These are phyloP conservation scores for Entamoeba histolytica DNA, from an alignment of 208 protist genomes.

Conservation along the genomic window DNA sequence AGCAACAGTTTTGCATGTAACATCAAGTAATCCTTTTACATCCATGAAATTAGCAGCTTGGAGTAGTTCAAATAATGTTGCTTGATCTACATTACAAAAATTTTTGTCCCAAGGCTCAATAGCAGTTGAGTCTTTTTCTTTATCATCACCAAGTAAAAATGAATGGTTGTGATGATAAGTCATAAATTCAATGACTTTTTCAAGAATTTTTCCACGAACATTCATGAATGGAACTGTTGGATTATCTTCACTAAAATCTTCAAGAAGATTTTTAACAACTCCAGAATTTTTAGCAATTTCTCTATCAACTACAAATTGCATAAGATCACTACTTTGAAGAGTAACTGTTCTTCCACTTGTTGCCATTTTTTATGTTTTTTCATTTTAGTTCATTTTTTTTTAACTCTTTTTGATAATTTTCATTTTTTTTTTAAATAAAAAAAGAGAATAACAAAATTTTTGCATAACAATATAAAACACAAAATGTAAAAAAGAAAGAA, in stretches of 20 bases:
- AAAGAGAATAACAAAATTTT: no score
- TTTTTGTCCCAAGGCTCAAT: conserved; percentile 56
- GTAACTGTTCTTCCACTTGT: conserved; percentile 33
- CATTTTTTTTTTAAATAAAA: not conserved
- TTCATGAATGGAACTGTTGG: conserved; percentile 53
- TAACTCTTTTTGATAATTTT: not conserved
- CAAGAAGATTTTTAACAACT: conserved; percentile 60
- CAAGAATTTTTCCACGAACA: conserved; percentile 54
- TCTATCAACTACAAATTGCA: conserved; percentile 43
- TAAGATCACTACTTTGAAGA: conserved; percentile 56
- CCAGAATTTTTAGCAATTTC: conserved; percentile 58
- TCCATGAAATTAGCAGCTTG: conserved; percentile 73
- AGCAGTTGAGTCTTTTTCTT: conserved; percentile 18
- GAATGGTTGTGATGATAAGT: conserved; percentile 58
- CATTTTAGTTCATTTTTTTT: no score
- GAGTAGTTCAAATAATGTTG: conserved; percentile 63
- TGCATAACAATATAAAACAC: no score
- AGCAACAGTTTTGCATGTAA: conserved; percentile 66
- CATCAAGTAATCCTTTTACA: conserved; percentile 63
- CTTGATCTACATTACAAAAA: conserved; percentile 57
- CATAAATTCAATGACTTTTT: conserved; percentile 65
- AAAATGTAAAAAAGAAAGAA: no score
- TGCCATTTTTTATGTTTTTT: not conserved
- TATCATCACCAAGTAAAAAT: conserved; percentile 49
- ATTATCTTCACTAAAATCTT: conserved; percentile 52